Percentiles rank a stretch among this genome's conserved stretches.
phyloP scores from a whole-genome alignment of 805 yeast species.

The Monosporozyma aerobia region DNA sequence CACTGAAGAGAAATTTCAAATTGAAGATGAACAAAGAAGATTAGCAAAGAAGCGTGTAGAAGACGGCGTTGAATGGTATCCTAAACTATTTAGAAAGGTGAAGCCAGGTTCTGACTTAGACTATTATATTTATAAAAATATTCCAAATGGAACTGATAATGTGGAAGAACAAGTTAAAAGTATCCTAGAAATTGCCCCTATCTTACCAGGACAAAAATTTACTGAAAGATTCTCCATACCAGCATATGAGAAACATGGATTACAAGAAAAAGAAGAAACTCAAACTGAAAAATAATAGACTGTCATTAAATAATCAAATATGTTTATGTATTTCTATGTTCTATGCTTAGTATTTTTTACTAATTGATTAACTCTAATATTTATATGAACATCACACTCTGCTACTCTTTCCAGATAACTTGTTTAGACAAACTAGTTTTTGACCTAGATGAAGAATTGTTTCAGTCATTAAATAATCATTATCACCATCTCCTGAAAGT shows the following conservation, averaged over 20 bases:
- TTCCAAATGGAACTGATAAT: constrained; percentile 37
- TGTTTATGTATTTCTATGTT: not conserved
- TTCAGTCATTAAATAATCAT: constrained; percentile 7
- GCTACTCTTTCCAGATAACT: not conserved
- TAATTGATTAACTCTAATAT: not conserved
- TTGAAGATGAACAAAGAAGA: constrained; percentile 79
- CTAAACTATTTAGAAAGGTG: constrained; percentile 58
- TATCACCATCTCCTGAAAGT: constrained; percentile 2
- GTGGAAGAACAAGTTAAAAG: constrained; percentile 47
- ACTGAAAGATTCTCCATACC: constrained; percentile 59
- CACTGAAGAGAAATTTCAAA: constrained; percentile 77
- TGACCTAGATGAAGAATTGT: constrained; percentile 8
- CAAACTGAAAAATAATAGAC: not conserved
- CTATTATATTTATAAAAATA: constrained; percentile 55
- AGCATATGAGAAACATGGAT: constrained; percentile 45
- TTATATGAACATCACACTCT: not conserved
- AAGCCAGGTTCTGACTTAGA: constrained; percentile 44
- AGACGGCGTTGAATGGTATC: constrained; percentile 72
- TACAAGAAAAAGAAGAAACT: constrained; percentile 11
- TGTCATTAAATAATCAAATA: not conserved
- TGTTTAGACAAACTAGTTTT: constrained; percentile 7
- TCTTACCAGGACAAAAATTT: constrained; percentile 72
- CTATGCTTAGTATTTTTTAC: not conserved
- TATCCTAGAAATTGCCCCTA: constrained; percentile 61
- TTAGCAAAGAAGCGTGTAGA: constrained; percentile 65